phyloP scores from a whole-genome alignment of 1,139 yeast species.

The Lodderomyces orthopsilosis region DNA sequence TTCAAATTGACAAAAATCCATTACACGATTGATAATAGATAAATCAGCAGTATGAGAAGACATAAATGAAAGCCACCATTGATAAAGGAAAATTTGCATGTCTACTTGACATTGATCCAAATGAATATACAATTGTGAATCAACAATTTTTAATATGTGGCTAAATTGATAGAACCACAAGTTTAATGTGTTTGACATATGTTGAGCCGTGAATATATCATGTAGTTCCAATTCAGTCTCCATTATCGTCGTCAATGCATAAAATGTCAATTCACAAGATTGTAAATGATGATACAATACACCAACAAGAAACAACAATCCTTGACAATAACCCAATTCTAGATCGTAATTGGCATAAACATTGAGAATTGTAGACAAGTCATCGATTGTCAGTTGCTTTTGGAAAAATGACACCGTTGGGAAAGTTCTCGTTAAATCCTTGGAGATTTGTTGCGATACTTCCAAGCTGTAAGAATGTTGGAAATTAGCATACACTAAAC shows the following conservation, averaged over 20 bases:
- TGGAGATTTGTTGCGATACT: constrained; percentile 52
- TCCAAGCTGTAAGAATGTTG: constrained; percentile 44
- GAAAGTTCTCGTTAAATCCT: constrained; percentile 64
- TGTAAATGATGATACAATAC: constrained; percentile 55
- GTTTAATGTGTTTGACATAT: constrained; percentile 56
- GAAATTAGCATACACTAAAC: constrained; percentile 37
- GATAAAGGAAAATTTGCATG: constrained; percentile 48
- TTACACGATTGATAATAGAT: constrained; percentile 47
- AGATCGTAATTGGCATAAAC: constrained; percentile 68
- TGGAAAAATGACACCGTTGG: constrained; percentile 55
- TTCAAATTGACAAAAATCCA: constrained; percentile 58
- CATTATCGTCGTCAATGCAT: constrained; percentile 57
- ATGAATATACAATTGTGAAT: constrained; percentile 46
- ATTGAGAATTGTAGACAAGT: constrained; percentile 57
- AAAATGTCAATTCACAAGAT: constrained; percentile 47
- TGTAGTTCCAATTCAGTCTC: constrained; percentile 58
- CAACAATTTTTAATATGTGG: constrained; percentile 36
- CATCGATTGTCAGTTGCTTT: constrained; percentile 38
- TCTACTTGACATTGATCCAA: constrained; percentile 29
- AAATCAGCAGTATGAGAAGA: constrained; percentile 59
- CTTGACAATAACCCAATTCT: constrained; percentile 73
- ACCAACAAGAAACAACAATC: constrained; percentile 64
- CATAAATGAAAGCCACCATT: constrained; percentile 68
- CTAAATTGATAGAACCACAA: constrained; percentile 56
- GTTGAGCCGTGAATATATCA: constrained; percentile 51